Conservation (phyloP, 306 rosid species). For the Begonia masoniana region DNA sequence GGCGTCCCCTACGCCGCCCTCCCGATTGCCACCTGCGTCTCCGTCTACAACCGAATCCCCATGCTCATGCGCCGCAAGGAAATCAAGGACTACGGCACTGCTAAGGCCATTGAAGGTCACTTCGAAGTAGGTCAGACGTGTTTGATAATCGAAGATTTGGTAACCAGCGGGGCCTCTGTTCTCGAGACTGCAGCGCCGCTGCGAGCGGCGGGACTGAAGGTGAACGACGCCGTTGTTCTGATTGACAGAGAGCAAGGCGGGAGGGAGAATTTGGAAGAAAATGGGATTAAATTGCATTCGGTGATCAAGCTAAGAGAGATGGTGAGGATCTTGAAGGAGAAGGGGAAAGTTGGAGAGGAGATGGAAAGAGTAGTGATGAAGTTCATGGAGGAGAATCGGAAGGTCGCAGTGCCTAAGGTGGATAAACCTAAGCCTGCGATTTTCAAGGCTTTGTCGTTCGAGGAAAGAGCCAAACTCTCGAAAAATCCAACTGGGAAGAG, state of each 20-base stretch:
- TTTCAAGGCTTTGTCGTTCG: slow-evolving; percentile 37
- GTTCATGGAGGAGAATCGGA: slow-evolving; percentile 69
- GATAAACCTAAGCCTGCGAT: slow-evolving; percentile 21
- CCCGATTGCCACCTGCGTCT: slow-evolving; percentile 79
- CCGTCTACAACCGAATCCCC: slow-evolving; percentile 35
- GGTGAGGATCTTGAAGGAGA: slow-evolving; percentile 67
- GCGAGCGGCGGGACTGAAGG: slow-evolving; percentile 58
- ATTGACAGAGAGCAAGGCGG: slow-evolving; percentile 90
- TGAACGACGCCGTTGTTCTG: slow-evolving; percentile 67
- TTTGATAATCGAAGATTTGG: slow-evolving; percentile 70
- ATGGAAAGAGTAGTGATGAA: slow-evolving; percentile 35
- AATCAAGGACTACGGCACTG: slow-evolving; percentile 82
- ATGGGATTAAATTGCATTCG: slow-evolving; percentile 57
- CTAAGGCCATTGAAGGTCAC: slow-evolving; percentile 71
- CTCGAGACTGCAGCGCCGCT: slow-evolving; percentile 68
- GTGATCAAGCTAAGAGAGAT: slow-evolving; percentile 52
- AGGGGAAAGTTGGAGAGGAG: slow-evolving; percentile 62
- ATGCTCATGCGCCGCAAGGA: slow-evolving; percentile 96
- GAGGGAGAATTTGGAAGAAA: slow-evolving; percentile 69
- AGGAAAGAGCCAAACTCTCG: slow-evolving; percentile 54
- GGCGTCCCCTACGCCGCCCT: slow-evolving; percentile 91
- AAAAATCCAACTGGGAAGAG: slow-evolving; percentile 81
- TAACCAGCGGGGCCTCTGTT: slow-evolving; percentile 75
- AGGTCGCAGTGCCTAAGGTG: slow-evolving; percentile 38
- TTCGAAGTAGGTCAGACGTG: slow-evolving; percentile 47